Evolutionary conservation across 768 basidiomycete species (phyloP), one percentile per base, ranked within the genome.

Genomic region (Melanogaster broomeanus): DNA sequence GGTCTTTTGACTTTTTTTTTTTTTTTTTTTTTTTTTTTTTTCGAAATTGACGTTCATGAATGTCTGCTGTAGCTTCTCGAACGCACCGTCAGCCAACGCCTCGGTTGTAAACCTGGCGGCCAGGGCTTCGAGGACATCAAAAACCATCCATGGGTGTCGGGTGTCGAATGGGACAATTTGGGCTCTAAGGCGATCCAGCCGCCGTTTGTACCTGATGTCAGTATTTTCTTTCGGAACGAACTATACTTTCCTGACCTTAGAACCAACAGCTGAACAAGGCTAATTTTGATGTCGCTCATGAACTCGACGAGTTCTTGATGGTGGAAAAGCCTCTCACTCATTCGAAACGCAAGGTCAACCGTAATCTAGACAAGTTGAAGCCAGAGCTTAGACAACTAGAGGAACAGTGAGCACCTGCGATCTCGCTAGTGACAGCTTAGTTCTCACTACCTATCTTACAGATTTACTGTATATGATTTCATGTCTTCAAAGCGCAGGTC

Each of bases 251-350:
- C 51, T 56, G 3, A 63, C 47, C 25, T 31, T 33, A 24, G 19
- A 11, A 11, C 18, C 19, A 30, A 24, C 64, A 99, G 95, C 84
- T 88, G 70, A 94, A 95, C 67, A 88, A 88, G 71, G 91, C 94
- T n/a, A 98, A 99, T 69, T 99, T 98, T 69, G 96, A 99, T 65
- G 88, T 97, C 33, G 85, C 93, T 31, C 94, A 98, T 64, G 97
- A 98, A 74, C 81, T 99, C 10, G 95, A 99, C 66, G 97, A 99
- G 68, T 89, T 98, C 62, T 71, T 99, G 63, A 83, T 98, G 80
- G 95, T 95, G 46, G 96, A 98, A 73, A 98, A 98, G 67, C 96
- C 96, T n/a, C 74, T 98, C 49, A 97, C 93, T 49, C 93, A 95
- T 56, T 78, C 89, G 40, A 97, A 93, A 70, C 86, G 97, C 31